phyloP scores from a whole-genome alignment of 257 asterid species.

The Osmanthus fragrans region DNA sequence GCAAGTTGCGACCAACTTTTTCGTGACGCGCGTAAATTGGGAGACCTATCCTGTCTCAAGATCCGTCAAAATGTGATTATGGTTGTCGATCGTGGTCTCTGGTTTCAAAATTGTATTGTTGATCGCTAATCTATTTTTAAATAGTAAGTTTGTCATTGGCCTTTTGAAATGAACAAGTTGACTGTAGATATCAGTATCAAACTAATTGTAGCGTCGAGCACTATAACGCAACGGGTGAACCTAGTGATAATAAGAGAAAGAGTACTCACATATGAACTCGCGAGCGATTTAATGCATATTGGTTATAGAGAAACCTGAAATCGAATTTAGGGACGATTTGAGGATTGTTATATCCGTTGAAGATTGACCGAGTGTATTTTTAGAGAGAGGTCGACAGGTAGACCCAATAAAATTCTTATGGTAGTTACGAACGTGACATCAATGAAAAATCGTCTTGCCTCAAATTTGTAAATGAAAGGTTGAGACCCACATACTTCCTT shows the following conservation, averaged over 20 bases:
- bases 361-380: background rate
- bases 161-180: no score
- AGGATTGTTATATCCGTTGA: no score
- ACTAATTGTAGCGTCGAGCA: no score
- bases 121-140: no score
- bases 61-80: background rate
- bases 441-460: background rate
- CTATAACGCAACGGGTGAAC: no score
- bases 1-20: constrained; percentile 14
- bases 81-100: background rate
- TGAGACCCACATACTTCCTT: no score
- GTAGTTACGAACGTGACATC: no score
- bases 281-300: background rate
- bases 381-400: background rate
- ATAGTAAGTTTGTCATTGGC: background rate
- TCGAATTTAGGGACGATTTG: background rate
- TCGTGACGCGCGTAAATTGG: background rate
- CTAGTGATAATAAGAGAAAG: no score
- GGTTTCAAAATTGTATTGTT: no score
- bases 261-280: background rate
- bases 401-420: no score
- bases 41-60: background rate
- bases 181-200: no score
- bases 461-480: background rate
- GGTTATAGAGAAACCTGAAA: background rate